A percentile compares a stretch with the other conserved stretches of the same genome.
Conservation (phyloP, 2,329 filamentous ascomycete species). For the Trichoderma koningiopsis region DNA sequence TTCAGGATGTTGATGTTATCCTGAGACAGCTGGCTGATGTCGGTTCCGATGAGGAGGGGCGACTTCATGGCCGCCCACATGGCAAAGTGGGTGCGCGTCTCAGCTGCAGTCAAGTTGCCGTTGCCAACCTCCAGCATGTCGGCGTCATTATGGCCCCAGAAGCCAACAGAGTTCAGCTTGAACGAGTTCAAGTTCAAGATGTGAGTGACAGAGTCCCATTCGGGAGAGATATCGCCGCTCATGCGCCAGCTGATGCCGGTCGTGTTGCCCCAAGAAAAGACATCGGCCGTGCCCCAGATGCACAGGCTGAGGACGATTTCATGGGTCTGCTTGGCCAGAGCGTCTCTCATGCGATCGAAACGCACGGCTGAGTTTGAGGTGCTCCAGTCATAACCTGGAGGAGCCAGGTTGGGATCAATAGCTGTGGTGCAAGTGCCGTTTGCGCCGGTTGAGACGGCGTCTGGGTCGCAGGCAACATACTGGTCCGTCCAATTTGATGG, state of each 20-base stretch:
- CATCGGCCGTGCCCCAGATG: conserved; percentile 55
- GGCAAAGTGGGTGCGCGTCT: conserved; percentile 54
- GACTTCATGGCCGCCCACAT: conserved; percentile 55
- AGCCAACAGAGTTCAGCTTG: conserved; percentile 46
- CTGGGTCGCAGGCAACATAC: conserved; percentile 35
- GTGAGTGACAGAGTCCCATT: conserved; percentile 39
- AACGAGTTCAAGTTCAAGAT: conserved; percentile 56
- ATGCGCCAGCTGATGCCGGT: conserved; percentile 53
- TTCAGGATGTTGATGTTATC: conserved; percentile 45
- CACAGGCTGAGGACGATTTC: conserved; percentile 56
- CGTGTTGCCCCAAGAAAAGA: conserved; percentile 52
- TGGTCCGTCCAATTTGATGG: conserved; percentile 42
- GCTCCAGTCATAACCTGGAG: conserved; percentile 32
- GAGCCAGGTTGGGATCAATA: conserved; percentile 22
- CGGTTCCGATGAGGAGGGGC: conserved; percentile 52
- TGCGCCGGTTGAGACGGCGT: conserved; percentile 23
- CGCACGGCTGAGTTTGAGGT: conserved; percentile 42
- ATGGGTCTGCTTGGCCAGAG: conserved; percentile 46
- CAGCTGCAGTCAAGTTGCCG: conserved; percentile 46
- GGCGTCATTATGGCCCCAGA: conserved; percentile 54
- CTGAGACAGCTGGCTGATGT: conserved; percentile 41
- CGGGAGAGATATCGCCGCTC: conserved; percentile 45
- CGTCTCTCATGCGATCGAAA: conserved; percentile 55
- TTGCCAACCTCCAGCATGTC: conserved; percentile 58
- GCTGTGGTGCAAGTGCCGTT: conserved; percentile 26